Evolutionary conservation across 352 stramenopile species (phyloP).

Genomic region (Globisporangium megalacanthum): DNA sequence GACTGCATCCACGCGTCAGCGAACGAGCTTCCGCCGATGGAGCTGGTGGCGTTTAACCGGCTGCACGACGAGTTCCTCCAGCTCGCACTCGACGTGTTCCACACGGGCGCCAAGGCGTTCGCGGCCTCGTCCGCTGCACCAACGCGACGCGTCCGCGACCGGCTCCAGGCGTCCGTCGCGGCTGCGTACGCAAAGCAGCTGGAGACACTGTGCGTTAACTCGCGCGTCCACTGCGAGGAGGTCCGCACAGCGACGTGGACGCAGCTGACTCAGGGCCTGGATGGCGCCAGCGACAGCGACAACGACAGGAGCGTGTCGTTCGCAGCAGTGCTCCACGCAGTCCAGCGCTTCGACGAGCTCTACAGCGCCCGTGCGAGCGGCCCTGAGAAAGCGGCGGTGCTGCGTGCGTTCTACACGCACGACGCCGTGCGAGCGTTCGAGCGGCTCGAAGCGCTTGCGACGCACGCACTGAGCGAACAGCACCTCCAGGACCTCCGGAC

Average conservation of each 20-base stretch:
- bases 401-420: conserved; percentile 49
- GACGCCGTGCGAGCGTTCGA: conserved; percentile 55
- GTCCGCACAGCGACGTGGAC: conserved; percentile 37
- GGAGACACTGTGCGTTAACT: conserved; percentile 33
- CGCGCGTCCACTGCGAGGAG: conserved; percentile 41
- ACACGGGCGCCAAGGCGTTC: conserved; percentile 25
- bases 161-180: conserved; percentile 48
- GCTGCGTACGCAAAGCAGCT: conserved; percentile 34
- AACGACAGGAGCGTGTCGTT: conserved; percentile 17
- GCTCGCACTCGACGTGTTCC: conserved; percentile 67
- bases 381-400: conserved; percentile 42
- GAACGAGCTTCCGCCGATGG: conserved; percentile 49
- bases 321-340: conserved; percentile 31
- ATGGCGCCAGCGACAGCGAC: conserved; percentile 6
- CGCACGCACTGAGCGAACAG: conserved; percentile 44
- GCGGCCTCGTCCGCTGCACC: conserved; percentile 23
- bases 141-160: conserved; percentile 35
- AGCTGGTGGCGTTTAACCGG: conserved; percentile 53
- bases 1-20: conserved; percentile 67
- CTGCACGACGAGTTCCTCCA: conserved; percentile 69
- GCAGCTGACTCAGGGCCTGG: conserved; percentile 19
- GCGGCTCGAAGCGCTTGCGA: conserved; percentile 44
- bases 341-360: conserved; percentile 45
- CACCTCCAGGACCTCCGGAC: conserved; percentile 43
- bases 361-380: conserved; percentile 45